Evolutionary conservation across 2,329 filamentous ascomycete species (phyloP), one percentile per base, ranked within the genome.

Genomic region (Claviceps paspali): DNA sequence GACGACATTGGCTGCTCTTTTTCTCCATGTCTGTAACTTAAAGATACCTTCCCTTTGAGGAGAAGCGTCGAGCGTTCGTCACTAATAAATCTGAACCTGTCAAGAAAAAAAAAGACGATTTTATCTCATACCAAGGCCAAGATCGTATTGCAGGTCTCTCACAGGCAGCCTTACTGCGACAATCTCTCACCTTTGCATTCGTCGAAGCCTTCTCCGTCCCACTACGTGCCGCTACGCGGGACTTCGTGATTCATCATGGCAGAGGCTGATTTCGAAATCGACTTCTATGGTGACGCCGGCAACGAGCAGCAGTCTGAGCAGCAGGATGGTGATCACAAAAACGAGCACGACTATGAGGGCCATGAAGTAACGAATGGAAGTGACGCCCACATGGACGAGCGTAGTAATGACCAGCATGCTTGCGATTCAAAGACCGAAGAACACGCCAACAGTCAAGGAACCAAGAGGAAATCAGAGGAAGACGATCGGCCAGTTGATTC

Each of bases 221-320:
- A 22, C 24, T 23, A n/a, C 10, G n/a, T n/a, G 5, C 21, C 21
- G 21, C 21, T 22, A 8, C 21, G 21, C 17, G 11, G 18, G 24
- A 6, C 14, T 19, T 24, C n/a, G 35, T 32, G 29, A 36, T 28
- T 36, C 51, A 59, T 50, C 35, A 81, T 80, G 76, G 73, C 76
- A 47, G 76, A 81, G 49, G 75, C 79, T 50, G 75, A 79, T 49
- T 80, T 78, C 55, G 77, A 81, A 49, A 79, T 82, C 59, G 77
- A 82, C 47, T 76, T 81, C 50, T 82, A 81, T 52, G 76, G 74
- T 49, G 76, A 79, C 49, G 62, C 64, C 41, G 62, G 60, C 42
- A 59, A 61, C 39, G 64, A 70, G 18, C 59, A 65, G 41, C 56
- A 62, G 12, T 42, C 43, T 6, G 44, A 45, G 29, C 44, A 47